These are phyloP conservation scores for Lomentospora prolificans DNA, from an alignment of 2,329 filamentous ascomycete species.

Conservation along the genomic window DNA sequence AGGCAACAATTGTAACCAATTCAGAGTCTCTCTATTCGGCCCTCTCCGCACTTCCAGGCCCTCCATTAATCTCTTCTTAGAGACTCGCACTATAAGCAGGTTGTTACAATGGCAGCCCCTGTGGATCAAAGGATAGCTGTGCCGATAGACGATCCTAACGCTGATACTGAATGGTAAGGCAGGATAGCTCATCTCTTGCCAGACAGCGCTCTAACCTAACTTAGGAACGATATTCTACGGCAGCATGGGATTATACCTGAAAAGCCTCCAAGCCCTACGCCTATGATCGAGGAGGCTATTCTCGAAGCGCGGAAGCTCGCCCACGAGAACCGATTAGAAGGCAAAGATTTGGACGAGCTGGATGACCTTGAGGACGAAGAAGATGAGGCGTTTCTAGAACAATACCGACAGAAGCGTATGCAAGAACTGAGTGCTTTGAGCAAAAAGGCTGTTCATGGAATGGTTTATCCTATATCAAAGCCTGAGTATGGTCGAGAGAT, in stretches of 20 bases:
- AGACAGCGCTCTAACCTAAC: not conserved
- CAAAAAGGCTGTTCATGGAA: conserved; percentile 72
- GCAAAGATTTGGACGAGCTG: conserved; percentile 89
- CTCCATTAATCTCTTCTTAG: too few species aligned
- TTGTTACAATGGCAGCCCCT: conserved; percentile 54
- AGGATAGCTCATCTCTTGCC: not conserved
- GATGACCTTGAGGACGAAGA: conserved; percentile 92
- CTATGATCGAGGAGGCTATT: conserved; percentile 91
- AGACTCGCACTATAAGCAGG: too few species aligned
- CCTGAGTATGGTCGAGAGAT: conserved; percentile 87
- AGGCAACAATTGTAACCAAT: not conserved
- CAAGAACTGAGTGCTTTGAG: conserved; percentile 68
- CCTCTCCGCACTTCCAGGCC: too few species aligned
- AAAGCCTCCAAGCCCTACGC: conserved; percentile 89
- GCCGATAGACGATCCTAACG: conserved; percentile 88
- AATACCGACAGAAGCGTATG: conserved; percentile 81
- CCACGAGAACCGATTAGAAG: conserved; percentile 85
- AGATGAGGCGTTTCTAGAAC: conserved; percentile 82
- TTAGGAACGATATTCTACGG: conserved; percentile 94
- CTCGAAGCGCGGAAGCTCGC: conserved; percentile 72
- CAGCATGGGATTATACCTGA: conserved; percentile 97
- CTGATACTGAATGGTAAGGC: conserved; percentile 88
- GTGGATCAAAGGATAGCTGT: conserved; percentile 60
- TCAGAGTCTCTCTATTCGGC: too few species aligned
- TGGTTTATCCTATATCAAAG: conserved; percentile 89